Conservation (phyloP, 1,284 basidiomycete genomes). For the Malassezia sympodialis region DNA sequence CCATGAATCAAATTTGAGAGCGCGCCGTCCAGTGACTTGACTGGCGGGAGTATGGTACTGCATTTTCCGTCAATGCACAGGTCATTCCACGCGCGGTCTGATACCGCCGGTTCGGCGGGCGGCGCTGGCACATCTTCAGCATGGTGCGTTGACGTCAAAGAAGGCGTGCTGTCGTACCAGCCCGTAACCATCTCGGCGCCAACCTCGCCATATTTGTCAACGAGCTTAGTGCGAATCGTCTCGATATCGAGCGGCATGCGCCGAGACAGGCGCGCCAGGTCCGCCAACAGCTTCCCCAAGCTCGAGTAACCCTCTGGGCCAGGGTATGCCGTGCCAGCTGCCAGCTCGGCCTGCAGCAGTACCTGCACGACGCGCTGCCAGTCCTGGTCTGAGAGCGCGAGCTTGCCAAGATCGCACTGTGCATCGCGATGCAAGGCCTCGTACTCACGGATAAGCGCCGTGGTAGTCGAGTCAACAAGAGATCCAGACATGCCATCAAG, state of each 20-base stretch:
- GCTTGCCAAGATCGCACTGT: neutral
- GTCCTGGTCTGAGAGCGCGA: neutral
- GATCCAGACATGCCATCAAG: constrained; percentile 5
- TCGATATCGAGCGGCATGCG: neutral
- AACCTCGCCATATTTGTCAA: constrained; percentile 6
- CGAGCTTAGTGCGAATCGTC: neutral
- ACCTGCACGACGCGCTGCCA: constrained; percentile 11
- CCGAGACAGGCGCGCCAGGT: constrained; percentile 1
- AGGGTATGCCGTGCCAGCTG: neutral
- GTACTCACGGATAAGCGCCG: constrained; percentile 11
- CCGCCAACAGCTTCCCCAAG: constrained; percentile 12
- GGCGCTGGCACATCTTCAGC: neutral
- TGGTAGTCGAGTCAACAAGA: neutral
- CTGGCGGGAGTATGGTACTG: neutral
- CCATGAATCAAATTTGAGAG: constrained; percentile 1
- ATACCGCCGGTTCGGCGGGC: neutral
- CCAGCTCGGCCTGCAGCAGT: neutral
- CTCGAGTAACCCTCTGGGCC: constrained; percentile 2
- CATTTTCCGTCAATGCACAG: constrained; percentile 1
- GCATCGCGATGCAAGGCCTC: constrained; percentile 14
- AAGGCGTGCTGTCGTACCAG: neutral
- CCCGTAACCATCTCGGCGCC: neutral
- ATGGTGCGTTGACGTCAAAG: neutral
- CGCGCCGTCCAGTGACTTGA: neutral
- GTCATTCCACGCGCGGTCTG: neutral